phyloP scores from a whole-genome alignment of 495 filamentous ascomycete genomes.

The Xylaria telfairii region DNA sequence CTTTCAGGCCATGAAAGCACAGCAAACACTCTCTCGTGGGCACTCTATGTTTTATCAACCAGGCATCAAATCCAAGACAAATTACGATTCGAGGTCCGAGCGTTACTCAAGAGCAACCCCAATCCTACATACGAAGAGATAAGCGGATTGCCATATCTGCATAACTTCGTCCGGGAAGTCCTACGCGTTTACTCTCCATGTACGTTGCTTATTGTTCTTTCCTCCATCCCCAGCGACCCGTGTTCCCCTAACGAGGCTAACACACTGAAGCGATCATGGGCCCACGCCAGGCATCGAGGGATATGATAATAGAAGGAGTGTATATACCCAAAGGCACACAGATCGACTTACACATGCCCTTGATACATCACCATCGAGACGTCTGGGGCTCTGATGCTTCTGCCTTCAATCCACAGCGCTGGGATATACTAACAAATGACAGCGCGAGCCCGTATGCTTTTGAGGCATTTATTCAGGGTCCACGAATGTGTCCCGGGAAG shows the following conservation, averaged over 20 bases:
- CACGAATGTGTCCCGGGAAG: slow-evolving; percentile 40
- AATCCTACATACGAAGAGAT: slow-evolving; percentile 45
- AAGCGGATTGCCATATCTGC: slow-evolving; percentile 43
- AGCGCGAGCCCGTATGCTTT: slow-evolving; percentile 35
- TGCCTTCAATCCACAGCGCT: slow-evolving; percentile 44
- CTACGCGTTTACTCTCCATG: slow-evolving; percentile 47
- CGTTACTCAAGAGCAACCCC: slow-evolving; percentile 22
- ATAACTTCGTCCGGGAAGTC: slow-evolving; percentile 47
- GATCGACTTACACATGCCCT: slow-evolving; percentile 37
- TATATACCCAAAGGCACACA: slow-evolving; percentile 41
- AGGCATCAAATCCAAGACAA: slow-evolving; percentile 31
- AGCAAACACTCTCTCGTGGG: slow-evolving; percentile 33
- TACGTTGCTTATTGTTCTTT: slow-evolving; percentile 22
- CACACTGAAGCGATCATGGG: slow-evolving; percentile 30
- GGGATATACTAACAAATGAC: slow-evolving; percentile 33
- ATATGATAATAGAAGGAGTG: slow-evolving; percentile 38
- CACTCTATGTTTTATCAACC: slow-evolving; percentile 31
- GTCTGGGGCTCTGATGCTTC: slow-evolving; percentile 43
- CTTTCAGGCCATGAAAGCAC: slow-evolving; percentile 38
- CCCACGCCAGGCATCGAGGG: slow-evolving; percentile 32
- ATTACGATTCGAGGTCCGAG: slow-evolving; percentile 38
- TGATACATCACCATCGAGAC: slow-evolving; percentile 33
- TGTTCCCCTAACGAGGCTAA: neutral
- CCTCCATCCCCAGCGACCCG: neutral
- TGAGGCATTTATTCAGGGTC: slow-evolving; percentile 40